Conservation (phyloP, 306 rosid genomes). For the Spatholobus suberectus region DNA sequence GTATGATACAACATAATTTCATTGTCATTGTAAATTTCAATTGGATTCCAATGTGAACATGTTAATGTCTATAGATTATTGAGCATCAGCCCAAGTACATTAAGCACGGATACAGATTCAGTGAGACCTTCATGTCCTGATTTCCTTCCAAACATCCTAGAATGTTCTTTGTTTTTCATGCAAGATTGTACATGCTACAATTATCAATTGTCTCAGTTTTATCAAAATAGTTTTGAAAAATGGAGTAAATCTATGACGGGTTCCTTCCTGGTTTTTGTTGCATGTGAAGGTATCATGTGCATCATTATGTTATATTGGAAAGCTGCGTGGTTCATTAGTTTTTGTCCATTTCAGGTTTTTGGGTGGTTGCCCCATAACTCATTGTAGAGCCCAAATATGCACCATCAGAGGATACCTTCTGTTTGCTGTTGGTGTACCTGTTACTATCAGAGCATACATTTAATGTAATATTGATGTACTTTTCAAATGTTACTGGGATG, state of each 20-base stretch:
- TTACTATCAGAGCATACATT: neutral
- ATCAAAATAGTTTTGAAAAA: neutral
- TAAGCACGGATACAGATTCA: neutral
- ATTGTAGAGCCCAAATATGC: neutral
- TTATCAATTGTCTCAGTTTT: neutral
- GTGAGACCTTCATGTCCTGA: conserved; percentile 10
- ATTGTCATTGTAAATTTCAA: conserved; percentile 8
- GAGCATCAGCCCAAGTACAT: neutral
- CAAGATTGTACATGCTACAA: neutral
- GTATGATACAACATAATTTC: conserved; percentile 9
- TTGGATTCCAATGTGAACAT: conserved; percentile 18
- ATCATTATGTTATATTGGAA: neutral
- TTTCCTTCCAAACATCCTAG: conserved; percentile 18
- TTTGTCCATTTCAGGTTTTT: neutral
- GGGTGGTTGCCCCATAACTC: neutral
- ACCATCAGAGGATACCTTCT: neutral
- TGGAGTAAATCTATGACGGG: neutral
- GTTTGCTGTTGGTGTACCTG: neutral
- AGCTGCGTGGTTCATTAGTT: neutral
- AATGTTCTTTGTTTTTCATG: neutral
- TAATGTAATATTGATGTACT: neutral
- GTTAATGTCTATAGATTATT: neutral
- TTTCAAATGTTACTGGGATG: neutral
- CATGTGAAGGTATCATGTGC: conserved; percentile 10
- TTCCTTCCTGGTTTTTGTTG: neutral